Evolutionary conservation across 306 rosid species (phyloP), one percentile per base, ranked within the genome.

Genomic region (Medicago lupulina): DNA sequence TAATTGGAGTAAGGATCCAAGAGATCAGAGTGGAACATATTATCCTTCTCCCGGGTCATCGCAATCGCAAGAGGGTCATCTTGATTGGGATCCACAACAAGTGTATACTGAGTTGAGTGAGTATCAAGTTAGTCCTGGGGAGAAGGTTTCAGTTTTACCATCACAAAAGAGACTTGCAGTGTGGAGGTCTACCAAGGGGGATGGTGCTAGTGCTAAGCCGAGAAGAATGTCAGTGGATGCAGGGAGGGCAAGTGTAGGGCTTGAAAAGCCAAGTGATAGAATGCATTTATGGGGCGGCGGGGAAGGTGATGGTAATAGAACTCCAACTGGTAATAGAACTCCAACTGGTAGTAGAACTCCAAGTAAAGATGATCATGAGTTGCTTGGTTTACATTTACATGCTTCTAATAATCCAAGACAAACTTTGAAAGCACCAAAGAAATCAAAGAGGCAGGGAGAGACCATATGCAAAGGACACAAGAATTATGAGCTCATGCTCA

Each of bases 401-500:
- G 76, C 73, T 71, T 34, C 13, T 28, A 57, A 73, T 70, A 54
- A 58, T 21, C 14, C 68, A 39, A 81, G 74, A 23, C 68, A 60
- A 13, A 80, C 80, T 15, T 57, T 89, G 44, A 89, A 73, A 76
- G 83, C 66, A n/a, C 83, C 88, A 5, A 89, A 67, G 79, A 77
- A 80, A 55, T 47, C 85, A 16, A 93, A 84, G 85, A 86, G 92
- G 76, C 98, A 93, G 16, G 98, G 97, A 47, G 97, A 93, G 31
- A 85, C 90, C 47, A 93, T 93, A 17, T 83, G 91, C 74, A 93
- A 50, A 77, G 98, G 97, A 11, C 98, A 93, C 57, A 93, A 93
- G 44, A 91, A 93, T 76, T 93, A 87, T 78, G 97, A 93, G 41
- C 94, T 93, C 34, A 91, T 93, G 97, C 96, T 93, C 60, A 93